Evolutionary conservation across 768 basidiomycete species (phyloP), one percentile per base, ranked within the genome.

Genomic region (Sarcodon aspratus): DNA sequence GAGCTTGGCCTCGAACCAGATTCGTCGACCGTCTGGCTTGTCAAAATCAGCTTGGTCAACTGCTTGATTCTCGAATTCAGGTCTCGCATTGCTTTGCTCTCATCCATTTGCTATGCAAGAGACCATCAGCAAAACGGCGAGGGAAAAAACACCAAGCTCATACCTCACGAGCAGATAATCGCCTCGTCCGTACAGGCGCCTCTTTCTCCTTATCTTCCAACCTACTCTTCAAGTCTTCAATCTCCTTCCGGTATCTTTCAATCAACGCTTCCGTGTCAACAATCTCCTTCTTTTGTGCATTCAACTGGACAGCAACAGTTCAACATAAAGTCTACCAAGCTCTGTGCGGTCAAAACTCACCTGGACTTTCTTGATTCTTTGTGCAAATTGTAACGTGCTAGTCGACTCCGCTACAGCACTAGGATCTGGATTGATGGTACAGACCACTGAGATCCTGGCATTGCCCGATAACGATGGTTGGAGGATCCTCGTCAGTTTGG

Each of bases 381-480:
- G 85, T 3, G 95, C 95, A 59, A 99, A 98, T 36, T 83, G 78
- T 15, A 98, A 69, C 0, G 95, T 99, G 54, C 84, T 91, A 47
- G 82, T 81, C 7, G 82, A 89, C 67, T 98, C 95, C 7, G 79
- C 71, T 6, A 94, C 71, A 13, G 92, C 92, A 44, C 69, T 66
- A 1, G 71, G 62, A 45, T 93, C 88, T 0, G 95, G 92, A 58
- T 94, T 95, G 61, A 98, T 78, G 0, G 95, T 98, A 63, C 94
- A 96, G 47, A 98, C 85, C 12, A 99, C 94, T 37, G 89, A 92
- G 47, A 99, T 94, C 7, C 92, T 81, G 17, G 95, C 94, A 61
- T 98, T 91, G 1, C 95, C 95, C 0, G 92, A 87, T 1, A 99
- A 72, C 0, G 93, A 97, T 1, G 95, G 93, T 63, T 97, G 94